Conservation (phyloP, 73 alveolate genomes). For the Paramecium octaurelia region DNA sequence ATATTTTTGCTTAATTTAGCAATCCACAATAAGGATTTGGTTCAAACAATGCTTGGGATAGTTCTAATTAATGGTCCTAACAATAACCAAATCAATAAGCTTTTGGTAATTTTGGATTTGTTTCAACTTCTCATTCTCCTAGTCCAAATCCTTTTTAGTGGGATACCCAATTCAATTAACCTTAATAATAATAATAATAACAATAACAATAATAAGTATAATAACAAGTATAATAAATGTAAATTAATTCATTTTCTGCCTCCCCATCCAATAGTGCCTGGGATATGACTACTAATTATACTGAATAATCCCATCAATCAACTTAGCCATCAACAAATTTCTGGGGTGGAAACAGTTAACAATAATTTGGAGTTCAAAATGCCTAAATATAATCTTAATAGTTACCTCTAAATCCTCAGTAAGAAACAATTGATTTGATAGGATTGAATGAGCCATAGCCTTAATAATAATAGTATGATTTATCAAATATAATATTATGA, state of each 20-base stretch:
- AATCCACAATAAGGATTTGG: not conserved
- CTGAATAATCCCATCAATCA: not conserved
- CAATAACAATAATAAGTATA: not conserved
- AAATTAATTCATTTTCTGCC: not conserved
- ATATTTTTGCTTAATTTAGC: not conserved
- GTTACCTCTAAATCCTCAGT: not conserved
- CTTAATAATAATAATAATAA: not conserved
- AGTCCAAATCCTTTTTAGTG: not conserved
- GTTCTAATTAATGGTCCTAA: not conserved
- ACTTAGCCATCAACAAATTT: not conserved
- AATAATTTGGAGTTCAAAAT: not conserved
- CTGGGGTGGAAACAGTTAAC: not conserved
- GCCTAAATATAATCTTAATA: not conserved
- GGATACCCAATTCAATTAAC: not conserved
- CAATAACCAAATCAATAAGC: not conserved
- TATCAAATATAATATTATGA: slow-evolving; percentile 23
- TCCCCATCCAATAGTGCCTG: not conserved
- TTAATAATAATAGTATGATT: not conserved
- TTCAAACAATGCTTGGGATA: not conserved
- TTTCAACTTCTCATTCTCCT: not conserved
- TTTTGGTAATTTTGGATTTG: not conserved
- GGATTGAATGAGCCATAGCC: not conserved
- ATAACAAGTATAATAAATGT: not conserved
- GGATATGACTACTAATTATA: not conserved
- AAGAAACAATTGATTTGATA: not conserved